Evolutionary conservation across 1,284 basidiomycete genomes (phyloP), one percentile per base, ranked within the genome.

Genomic region (Laetiporus sulphureus): DNA sequence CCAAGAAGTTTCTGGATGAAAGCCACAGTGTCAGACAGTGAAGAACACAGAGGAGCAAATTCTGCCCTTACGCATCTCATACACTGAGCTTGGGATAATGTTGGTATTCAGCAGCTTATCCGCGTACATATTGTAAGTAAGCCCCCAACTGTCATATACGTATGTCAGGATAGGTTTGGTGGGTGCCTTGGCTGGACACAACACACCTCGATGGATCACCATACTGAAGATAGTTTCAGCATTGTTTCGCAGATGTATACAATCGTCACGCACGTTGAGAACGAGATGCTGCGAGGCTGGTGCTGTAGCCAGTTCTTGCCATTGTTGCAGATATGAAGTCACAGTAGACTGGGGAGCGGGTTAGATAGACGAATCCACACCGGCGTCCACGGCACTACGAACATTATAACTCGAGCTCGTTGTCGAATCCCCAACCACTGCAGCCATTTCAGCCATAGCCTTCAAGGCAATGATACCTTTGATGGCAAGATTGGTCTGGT

Each of bases 401-500:
- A 81, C 81, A 39, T 71, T 78, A 53, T 83, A 85, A 53, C 80
- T 80, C 11, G 62, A 56, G 30, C 68, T 68, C 46, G 64, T 66
- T 3, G 60, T 60, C 0, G 55, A 60, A 46, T 82, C 64, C 0
- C 79, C 80, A 7, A 79, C 54, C 18, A 77, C 53, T 2, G 58
- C 51, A 0, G 71, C 69, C 32, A 85, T 79, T 44, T 75, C 62
- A 0, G 75, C 65, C 80, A 85, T 84, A 6, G 72, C 81, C 51
- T 72, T 75, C 58, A 87, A 84, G 23, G 80, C 83, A 37, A 82
- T 62, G 47, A 85, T 83, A 11, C 83, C 84, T 53, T 88, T 87
- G 64, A 87, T 81, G 0, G 84, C 84, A 18, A 86, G 70, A 53
- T 88, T 83, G 10, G 83, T 86, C 59, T 87, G 83, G 58, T 88